phyloP scores from a whole-genome alignment of 2,329 filamentous ascomycete genomes.

The Pezicula rhizophila region DNA sequence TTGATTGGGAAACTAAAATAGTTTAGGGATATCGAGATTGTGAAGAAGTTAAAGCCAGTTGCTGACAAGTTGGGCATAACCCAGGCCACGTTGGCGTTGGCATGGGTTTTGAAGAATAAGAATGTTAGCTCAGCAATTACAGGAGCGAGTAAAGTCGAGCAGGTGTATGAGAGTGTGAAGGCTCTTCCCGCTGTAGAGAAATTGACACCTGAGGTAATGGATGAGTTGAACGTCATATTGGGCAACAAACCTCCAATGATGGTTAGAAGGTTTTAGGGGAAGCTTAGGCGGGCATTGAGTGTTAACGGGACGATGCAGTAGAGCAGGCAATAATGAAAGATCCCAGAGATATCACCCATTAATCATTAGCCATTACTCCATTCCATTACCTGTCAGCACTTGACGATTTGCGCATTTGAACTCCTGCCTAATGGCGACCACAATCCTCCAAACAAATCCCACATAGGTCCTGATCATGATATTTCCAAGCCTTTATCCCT shows the following conservation, averaged over 20 bases:
- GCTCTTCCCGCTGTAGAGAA: constrained; percentile 47
- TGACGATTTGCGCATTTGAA: too few relatives aligned
- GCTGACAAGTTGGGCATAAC: constrained; percentile 57
- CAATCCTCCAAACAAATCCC: too few relatives aligned
- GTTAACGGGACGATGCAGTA: background rate
- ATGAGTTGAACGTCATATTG: constrained; percentile 52
- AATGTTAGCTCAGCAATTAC: constrained; percentile 57
- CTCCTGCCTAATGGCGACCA: too few relatives aligned
- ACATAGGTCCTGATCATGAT: too few relatives aligned
- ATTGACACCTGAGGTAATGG: constrained; percentile 52
- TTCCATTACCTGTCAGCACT: too few relatives aligned
- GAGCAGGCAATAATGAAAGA: too few relatives aligned
- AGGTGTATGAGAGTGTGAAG: constrained; percentile 54
- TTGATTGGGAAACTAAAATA: too few relatives aligned
- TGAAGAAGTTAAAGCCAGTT: constrained; percentile 54
- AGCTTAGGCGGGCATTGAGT: too few relatives aligned
- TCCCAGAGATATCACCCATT: too few relatives aligned
- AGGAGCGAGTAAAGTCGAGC: constrained; percentile 50
- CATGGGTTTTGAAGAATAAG: constrained; percentile 57
- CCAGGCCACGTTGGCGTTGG: constrained; percentile 45
- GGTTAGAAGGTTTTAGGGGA: constrained; percentile 17
- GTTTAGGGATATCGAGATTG: constrained; percentile 44
- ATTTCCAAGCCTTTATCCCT: too few relatives aligned
- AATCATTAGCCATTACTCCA: too few relatives aligned
- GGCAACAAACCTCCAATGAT: constrained; percentile 48